Evolutionary conservation across 768 basidiomycete genomes (phyloP), one percentile per base, ranked within the genome.

Genomic region (Serpula lacrymans): DNA sequence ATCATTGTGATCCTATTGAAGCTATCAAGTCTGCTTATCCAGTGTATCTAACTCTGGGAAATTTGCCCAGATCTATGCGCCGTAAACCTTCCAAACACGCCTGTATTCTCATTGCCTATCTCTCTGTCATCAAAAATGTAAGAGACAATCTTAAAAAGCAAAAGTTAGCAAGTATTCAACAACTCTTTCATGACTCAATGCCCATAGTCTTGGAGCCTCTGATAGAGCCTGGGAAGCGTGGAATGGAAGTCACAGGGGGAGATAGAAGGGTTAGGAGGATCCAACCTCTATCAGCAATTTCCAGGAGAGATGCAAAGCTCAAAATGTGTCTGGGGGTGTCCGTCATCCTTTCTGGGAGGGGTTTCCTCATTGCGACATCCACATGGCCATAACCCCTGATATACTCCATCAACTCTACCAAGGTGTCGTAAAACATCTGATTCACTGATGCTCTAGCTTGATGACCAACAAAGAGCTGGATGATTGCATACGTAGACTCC

Each of bases 51-150:
- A 55, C 49, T 9, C 43, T 53, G 28, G 71, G 69, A 0, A 71
- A 71, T 42, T 53, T 75, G 4, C 58, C 59, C 0, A 74, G 73
- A 41, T 50, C 63, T 3, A 60, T 71, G n/a, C 48, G 67, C 0
- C 45, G 59, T 0, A 54, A 71, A 41, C 67, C 69, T 1, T 64
- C 42, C 1, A 6, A 28, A 6, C 42, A 35, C 5, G 57, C 52
- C 0, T 43, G 39, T 1, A 28, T 61, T 1, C 49, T 63, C 0
- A 2, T 65, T n/a, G 56, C 48, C 0, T 60, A 60, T 25, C 38
- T 65, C n/a, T n/a, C n/a, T n/a, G n/a, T n/a, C n/a, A n/a, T n/a
- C n/a, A n/a, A n/a, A n/a, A n/a, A n/a, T n/a, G n/a, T n/a, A n/a
- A n/a, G n/a, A n/a, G n/a, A n/a, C n/a, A n/a, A n/a, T n/a, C n/a